These are phyloP conservation scores for Aegilops bicornis DNA, from an alignment of 176 grass and related monocot genomes.

Conservation along the genomic window DNA sequence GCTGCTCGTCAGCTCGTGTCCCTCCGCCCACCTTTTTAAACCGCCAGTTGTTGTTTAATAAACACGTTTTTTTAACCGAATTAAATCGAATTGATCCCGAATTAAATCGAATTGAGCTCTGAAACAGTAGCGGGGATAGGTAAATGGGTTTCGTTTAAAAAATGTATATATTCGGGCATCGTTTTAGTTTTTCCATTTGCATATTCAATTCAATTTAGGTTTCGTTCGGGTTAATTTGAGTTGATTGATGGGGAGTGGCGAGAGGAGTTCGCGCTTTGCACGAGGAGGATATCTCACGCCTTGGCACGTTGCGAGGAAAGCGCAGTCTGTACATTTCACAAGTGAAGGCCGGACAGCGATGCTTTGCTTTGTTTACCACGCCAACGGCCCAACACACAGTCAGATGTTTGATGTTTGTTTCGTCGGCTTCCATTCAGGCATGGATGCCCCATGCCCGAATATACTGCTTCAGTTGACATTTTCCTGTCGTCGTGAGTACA, in stretches of 20 bases:
- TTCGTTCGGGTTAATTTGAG: not conserved
- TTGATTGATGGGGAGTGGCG: not conserved
- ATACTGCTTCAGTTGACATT: too few species aligned
- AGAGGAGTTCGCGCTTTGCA: not conserved
- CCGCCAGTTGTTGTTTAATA: not conserved
- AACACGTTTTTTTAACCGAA: not conserved
- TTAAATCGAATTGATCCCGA: not conserved
- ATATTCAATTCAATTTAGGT: not conserved
- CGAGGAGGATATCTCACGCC: slow-evolving; percentile 27
- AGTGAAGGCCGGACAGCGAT: slow-evolving; percentile 19
- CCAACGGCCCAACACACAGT: too few species aligned
- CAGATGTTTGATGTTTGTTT: too few species aligned
- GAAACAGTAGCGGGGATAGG: not conserved
- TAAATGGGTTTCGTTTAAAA: not conserved
- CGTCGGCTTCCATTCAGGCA: too few species aligned
- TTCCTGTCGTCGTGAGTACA: too few species aligned
- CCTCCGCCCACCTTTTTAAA: not conserved
- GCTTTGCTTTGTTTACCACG: too few species aligned
- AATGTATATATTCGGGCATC: not conserved
- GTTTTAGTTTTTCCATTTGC: too few species aligned
- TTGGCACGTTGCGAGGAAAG: slow-evolving; percentile 30
- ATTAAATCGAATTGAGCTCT: too few species aligned
- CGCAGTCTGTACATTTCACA: slow-evolving; percentile 30
- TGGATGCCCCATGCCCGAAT: too few species aligned
- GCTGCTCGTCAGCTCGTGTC: not conserved